These are phyloP conservation scores for Tinospora cordifolia DNA, from an alignment of 164 flowering plant genomes.

Conservation along the genomic window DNA sequence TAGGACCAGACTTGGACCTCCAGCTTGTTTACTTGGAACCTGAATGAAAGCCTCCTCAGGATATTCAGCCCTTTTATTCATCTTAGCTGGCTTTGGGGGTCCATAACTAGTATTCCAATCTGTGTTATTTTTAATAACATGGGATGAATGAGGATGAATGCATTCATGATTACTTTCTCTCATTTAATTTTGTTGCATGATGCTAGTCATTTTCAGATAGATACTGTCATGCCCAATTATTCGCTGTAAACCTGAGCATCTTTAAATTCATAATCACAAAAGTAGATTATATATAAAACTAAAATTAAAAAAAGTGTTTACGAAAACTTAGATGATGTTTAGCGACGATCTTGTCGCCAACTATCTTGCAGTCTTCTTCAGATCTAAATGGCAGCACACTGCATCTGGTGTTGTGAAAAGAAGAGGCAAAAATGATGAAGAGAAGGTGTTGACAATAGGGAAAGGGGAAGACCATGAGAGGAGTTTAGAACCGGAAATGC, in stretches of 20 bases:
- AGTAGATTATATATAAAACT: background rate
- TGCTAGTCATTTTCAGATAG: background rate
- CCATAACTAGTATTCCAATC: no score
- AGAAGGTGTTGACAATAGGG: background rate
- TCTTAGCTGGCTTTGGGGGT: no score
- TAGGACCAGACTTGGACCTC: no score
- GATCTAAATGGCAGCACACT: background rate
- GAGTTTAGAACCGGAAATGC: background rate
- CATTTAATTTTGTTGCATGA: background rate
- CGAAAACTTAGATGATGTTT: background rate
- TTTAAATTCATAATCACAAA: background rate
- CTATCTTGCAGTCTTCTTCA: background rate
- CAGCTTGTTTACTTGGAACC: no score
- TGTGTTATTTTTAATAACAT: background rate
- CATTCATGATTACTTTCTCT: constrained; percentile 2
- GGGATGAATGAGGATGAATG: background rate
- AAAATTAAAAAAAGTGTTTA: background rate
- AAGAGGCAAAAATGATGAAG: background rate
- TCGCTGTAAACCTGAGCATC: background rate
- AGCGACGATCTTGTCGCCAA: background rate
- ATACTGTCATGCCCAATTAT: background rate
- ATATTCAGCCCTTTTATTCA: no score
- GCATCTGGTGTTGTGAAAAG: background rate
- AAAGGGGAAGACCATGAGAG: background rate
- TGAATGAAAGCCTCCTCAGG: no score